Evolutionary conservation across 805 yeast species (phyloP), one percentile per base, ranked within the genome.

Genomic region (Jamesozyma spencerorum): DNA sequence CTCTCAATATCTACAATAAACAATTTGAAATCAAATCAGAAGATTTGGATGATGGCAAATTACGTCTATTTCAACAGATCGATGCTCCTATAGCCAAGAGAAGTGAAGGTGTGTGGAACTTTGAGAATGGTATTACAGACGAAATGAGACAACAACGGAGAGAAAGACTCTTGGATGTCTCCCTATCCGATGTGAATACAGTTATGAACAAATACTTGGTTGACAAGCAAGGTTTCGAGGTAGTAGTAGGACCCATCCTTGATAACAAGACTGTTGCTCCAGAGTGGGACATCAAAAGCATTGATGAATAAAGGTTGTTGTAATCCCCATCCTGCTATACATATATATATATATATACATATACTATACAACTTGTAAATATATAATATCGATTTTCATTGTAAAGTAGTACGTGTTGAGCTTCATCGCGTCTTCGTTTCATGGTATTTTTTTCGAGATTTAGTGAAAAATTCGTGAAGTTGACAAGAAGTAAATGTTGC

Each of bases 51-150:
- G 95, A 87, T 53, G 95, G 97, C 26, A 87, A 90, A 58, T 66
- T 92, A 51, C 77, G 94, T 10, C 76, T 92, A 28, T 92, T 92
- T 75, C 98, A 92, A 63, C 75, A 81, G 42, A 66, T 92, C 13
- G 98, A 92, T 64, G 84, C 96, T 1, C 98, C 98, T 11, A 70
- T 75, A 33, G 81, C 88, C 55, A 80, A 86, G 13, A 74, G 83
- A 36, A 71, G 75, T 28, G 95, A 92, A 60, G 95, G 96, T 11
- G 66, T 75, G 49, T 61, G 72, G 13, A 60, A 68, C 12, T 85
- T 88, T 63, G 66, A 74, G 39, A 75, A 78, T 42, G 87, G 83
- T 1, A 71, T 90, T 29, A 76, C 81, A 27, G 85, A 83, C 50
- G 86, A 80, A 27, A 71, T 83, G 79, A 75, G 80, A 55, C 96